Evolutionary conservation across 1,139 yeast genomes (phyloP).

Genomic region (Pneumocystis sp.): DNA sequence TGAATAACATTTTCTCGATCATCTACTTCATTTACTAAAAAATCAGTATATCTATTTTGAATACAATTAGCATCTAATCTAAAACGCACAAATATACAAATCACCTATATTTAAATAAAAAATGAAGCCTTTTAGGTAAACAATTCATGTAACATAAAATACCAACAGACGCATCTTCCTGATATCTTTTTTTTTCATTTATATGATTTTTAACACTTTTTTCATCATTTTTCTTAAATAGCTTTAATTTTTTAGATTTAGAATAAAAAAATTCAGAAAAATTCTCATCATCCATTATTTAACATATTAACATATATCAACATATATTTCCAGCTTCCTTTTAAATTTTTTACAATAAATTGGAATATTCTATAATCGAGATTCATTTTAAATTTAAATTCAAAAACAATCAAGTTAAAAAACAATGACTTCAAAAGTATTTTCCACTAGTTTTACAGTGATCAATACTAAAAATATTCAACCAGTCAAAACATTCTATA

Average conservation of each 20-base stretch:
- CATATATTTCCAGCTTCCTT: neutral
- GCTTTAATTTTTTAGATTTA: neutral
- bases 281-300: neutral
- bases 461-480: neutral
- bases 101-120: neutral
- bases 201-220: neutral
- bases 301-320: too few species aligned
- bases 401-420: neutral
- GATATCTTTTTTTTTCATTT: neutral
- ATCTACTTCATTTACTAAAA: slow-evolving; percentile 78
- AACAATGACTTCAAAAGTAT: neutral
- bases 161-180: neutral
- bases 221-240: neutral
- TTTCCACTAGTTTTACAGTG: neutral
- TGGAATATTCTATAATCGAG: neutral
- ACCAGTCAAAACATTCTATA: neutral
- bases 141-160: neutral
- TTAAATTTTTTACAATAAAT: neutral
- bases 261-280: neutral
- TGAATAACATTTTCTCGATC: slow-evolving; percentile 56
- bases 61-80: neutral
- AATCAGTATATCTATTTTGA: slow-evolving; percentile 59
- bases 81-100: neutral
- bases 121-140: neutral
- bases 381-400: neutral